Conservation (phyloP, 2,329 filamentous ascomycete species). For the Penicillium rolfsii region DNA sequence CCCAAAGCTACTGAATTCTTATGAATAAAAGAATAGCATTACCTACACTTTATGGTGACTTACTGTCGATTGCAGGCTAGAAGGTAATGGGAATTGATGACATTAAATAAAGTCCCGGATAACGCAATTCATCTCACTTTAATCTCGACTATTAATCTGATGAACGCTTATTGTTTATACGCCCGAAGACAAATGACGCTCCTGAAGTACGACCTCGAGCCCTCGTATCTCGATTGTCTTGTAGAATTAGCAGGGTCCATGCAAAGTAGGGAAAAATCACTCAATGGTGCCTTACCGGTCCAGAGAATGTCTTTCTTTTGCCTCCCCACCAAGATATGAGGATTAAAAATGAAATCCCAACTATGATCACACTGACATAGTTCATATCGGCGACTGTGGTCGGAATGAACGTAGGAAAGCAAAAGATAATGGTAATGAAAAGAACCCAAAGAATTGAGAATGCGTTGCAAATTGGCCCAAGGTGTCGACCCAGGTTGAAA, state of each 20-base stretch:
- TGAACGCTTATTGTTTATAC: not conserved
- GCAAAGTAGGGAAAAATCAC: not conserved
- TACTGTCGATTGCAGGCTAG: no score
- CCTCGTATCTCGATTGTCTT: not conserved
- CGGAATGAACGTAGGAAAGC: not conserved
- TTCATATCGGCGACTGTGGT: not conserved
- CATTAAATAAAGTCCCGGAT: no score
- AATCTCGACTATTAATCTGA: not conserved
- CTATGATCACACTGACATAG: not conserved
- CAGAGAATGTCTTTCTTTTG: not conserved
- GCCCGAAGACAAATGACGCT: not conserved
- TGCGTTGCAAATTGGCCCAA: not conserved
- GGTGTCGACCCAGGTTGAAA: not conserved
- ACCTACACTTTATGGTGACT: no score
- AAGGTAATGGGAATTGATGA: no score
- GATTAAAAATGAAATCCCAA: not conserved
- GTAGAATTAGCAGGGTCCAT: not conserved
- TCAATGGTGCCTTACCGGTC: not conserved
- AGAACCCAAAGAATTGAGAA: not conserved
- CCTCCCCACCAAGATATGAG: not conserved
- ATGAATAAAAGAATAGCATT: no score
- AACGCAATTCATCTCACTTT: not conserved
- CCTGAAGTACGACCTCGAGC: not conserved
- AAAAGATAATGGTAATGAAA: not conserved
- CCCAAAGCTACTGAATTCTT: no score